These are phyloP conservation scores for Wallacemonas rigidus DNA, from an alignment of 208 protist genomes.

Conservation along the genomic window DNA sequence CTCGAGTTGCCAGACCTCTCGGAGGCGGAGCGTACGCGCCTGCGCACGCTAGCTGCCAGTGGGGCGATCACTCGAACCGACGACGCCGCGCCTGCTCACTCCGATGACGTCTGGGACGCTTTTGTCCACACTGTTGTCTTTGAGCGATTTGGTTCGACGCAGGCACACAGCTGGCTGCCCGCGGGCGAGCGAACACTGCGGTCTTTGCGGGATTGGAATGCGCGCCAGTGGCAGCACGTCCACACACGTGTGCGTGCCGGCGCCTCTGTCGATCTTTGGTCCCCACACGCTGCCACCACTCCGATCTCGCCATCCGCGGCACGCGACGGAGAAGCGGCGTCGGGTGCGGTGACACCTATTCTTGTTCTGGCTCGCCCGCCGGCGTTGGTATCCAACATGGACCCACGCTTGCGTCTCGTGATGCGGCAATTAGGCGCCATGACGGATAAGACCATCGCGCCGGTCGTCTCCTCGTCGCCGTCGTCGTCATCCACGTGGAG, in stretches of 20 bases:
- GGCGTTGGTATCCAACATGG: constrained; percentile 58
- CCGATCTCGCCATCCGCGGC: background rate
- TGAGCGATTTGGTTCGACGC: constrained; percentile 42
- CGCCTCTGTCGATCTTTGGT: background rate
- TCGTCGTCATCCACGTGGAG: constrained; percentile 11
- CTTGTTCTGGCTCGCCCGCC: constrained; percentile 37
- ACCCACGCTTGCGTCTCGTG: constrained; percentile 28
- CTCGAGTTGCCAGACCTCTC: background rate
- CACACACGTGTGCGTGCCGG: background rate
- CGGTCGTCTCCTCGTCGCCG: background rate
- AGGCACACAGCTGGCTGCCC: constrained; percentile 57
- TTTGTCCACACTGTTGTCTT: constrained; percentile 36
- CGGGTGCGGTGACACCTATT: background rate
- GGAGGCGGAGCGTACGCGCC: background rate
- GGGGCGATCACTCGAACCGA: constrained; percentile 1
- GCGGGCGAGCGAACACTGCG: constrained; percentile 48
- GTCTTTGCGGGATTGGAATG: constrained; percentile 40
- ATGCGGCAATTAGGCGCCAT: constrained; percentile 40
- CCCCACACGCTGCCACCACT: too few relatives aligned
- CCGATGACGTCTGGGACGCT: background rate
- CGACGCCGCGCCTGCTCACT: background rate
- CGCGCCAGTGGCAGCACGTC: constrained; percentile 9
- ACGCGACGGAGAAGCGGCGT: background rate
- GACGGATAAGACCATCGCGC: background rate
- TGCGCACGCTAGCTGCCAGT: background rate